phyloP scores from a whole-genome alignment of 2,329 filamentous ascomycete genomes.

The Diplodia scrobiculata region DNA sequence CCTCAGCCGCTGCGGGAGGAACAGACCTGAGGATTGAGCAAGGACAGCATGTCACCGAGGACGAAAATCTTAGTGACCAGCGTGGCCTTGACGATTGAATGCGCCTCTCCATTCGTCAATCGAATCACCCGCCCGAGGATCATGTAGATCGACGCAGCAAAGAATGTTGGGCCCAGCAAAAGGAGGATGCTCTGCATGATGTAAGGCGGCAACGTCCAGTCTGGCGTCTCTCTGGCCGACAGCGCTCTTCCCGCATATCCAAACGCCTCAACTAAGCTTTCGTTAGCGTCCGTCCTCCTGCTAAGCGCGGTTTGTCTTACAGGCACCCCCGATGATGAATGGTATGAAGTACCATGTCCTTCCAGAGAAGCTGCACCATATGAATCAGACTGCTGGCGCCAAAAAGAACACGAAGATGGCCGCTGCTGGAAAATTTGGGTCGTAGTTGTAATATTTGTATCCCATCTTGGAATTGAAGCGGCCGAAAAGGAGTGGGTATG shows the following conservation, averaged over 20 bases:
- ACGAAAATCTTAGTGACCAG: conserved; percentile 50
- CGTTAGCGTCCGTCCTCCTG: not conserved
- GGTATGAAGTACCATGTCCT: conserved; percentile 57
- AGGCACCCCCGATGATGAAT: conserved; percentile 54
- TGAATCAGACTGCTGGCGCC: conserved; percentile 42
- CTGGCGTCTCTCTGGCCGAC: conserved; percentile 36
- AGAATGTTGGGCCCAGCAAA: conserved; percentile 52
- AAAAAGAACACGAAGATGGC: conserved; percentile 41
- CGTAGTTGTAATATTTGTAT: conserved; percentile 43
- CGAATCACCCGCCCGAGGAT: conserved; percentile 47
- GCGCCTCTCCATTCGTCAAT: conserved; percentile 40
- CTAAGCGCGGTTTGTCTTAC: conserved; percentile 38
- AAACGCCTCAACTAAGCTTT: conserved; percentile 51
- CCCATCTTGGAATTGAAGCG: conserved; percentile 29
- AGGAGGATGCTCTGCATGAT: conserved; percentile 51
- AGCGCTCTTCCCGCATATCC: conserved; percentile 55
- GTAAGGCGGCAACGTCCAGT: conserved; percentile 44
- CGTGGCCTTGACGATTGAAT: conserved; percentile 40
- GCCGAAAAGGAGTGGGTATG: not conserved
- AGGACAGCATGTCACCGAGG: conserved; percentile 47
- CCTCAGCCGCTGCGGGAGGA: not conserved
- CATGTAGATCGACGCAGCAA: conserved; percentile 53
- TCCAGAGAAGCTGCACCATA: conserved; percentile 43
- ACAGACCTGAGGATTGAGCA: conserved; percentile 38
- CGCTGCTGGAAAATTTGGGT: conserved; percentile 37